Evolutionary conservation across 2,329 filamentous ascomycete species (phyloP).

Genomic region (Phaeosphaeria sp.): DNA sequence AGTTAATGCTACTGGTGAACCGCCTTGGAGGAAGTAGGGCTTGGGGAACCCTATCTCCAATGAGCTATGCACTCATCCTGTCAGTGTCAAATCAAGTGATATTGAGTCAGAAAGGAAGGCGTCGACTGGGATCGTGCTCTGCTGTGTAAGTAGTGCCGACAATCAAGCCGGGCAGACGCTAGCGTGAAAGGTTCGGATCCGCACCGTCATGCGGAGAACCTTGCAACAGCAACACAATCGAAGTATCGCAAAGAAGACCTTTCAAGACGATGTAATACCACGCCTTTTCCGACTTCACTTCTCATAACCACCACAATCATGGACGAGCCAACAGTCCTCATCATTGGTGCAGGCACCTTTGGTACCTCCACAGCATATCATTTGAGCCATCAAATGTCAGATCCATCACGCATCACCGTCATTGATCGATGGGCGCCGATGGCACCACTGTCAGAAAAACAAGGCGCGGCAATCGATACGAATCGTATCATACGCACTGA

Average conservation of each 20-base stretch:
- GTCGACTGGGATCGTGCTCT: too few relatives aligned
- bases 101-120: too few relatives aligned
- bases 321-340: conserved; percentile 51
- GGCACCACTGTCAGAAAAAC: conserved; percentile 51
- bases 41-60: too few relatives aligned
- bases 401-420: conserved; percentile 45
- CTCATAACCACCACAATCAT: neutral
- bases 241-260: neutral
- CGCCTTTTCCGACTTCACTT: neutral
- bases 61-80: too few relatives aligned
- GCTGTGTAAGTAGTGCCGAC: neutral
- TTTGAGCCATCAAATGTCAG: conserved; percentile 60
- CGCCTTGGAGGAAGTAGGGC: neutral
- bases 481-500: conserved; percentile 69
- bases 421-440: conserved; percentile 35
- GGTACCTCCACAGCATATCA: conserved; percentile 71
- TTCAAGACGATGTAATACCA: neutral
- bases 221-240: neutral
- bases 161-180: neutral
- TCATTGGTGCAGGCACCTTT: conserved; percentile 71
- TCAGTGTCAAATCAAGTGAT: too few relatives aligned
- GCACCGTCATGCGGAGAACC: conserved; percentile 2
- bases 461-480: conserved; percentile 65
- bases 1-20: neutral
- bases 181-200: conserved; percentile 2